Evolutionary conservation across 352 stramenopile species (phyloP), one percentile per base, ranked within the genome.

Genomic region (Pelagophyceae sp.): DNA sequence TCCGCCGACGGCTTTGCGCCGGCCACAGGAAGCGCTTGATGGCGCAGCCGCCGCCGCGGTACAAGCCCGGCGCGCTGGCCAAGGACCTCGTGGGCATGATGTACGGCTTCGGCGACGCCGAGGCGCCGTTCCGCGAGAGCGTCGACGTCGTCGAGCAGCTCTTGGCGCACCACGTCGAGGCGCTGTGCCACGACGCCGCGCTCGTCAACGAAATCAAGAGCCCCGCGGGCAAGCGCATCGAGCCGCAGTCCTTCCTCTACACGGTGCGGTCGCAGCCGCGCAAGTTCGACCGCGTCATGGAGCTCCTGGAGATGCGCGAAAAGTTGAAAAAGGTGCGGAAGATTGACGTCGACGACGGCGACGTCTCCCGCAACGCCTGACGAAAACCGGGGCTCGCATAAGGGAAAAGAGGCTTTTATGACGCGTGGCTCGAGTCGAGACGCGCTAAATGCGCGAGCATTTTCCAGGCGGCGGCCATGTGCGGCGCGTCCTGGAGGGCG

Each of bases 81-180:
- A 54, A 54, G 45, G 45, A 54, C 45, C 45, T 54, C 45, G 45
- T 23, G 45, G 11, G 11, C 11, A 54, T 54, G 45, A 63, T 15
- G 54, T 71, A 71, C 61, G 61, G 61, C 61, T 71, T 71, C 61
- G 61, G 61, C 61, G 61, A 71, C 61, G 61, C 61, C 3, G 29
- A 71, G 61, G 27, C 17, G 33, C 29, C 33, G 3, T 23, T 40
- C 61, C n/a, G 17, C 29, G 61, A 71, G 33, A 40, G n/a, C 29
- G 31, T 71, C 15, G 61, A 3, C 29, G 5, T 38, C 29, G 61
- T 71, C 61, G 61, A 71, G 31, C 11, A 40, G 61, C 33, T 71
- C 29, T 3, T 71, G 15, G 15, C 11, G 3, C 61, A 71, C 2
- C 29, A 63, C 54, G 54, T 63, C 15, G 11, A 63, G 54, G 29